These are phyloP conservation scores for Carex cristatella DNA, from an alignment of 176 grass and related monocot species.

Conservation along the genomic window DNA sequence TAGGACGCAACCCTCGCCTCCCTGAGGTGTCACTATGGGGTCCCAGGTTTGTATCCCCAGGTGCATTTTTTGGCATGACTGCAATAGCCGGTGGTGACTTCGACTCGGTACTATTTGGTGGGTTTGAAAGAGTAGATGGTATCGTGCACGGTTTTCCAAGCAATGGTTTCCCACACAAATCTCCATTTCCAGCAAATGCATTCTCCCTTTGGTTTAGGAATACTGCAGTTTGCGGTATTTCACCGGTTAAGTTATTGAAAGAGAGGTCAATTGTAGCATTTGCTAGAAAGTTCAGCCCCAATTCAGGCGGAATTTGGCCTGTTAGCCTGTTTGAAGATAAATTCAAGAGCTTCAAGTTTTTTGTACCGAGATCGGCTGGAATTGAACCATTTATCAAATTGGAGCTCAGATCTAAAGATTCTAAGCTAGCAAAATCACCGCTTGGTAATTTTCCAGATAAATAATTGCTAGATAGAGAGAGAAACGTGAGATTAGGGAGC, in stretches of 20 bases:
- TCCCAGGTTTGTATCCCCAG: slow-evolving; percentile 8
- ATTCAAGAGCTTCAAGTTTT: slow-evolving; percentile 41
- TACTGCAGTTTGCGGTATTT: slow-evolving; percentile 39
- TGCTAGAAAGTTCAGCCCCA: slow-evolving; percentile 31
- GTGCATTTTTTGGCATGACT: slow-evolving; percentile 64
- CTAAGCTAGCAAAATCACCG: slow-evolving; percentile 36
- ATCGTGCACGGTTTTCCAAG: slow-evolving; percentile 50
- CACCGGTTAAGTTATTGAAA: slow-evolving; percentile 71
- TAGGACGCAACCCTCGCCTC: slow-evolving; percentile 33
- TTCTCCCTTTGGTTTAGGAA: slow-evolving; percentile 44
- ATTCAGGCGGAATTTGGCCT: slow-evolving; percentile 39
- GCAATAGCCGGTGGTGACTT: slow-evolving; percentile 83
- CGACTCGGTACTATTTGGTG: slow-evolving; percentile 51
- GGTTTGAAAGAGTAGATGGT: slow-evolving; percentile 63
- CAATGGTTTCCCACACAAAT: slow-evolving; percentile 58
- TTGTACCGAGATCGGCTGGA: slow-evolving; percentile 50
- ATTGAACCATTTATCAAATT: slow-evolving; percentile 61
- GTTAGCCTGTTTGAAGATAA: slow-evolving; percentile 61
- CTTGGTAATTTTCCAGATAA: slow-evolving; percentile 46
- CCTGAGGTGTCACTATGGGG: not conserved
- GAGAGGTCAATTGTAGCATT: slow-evolving; percentile 70
- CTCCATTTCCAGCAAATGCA: slow-evolving; percentile 67
- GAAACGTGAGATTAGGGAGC: slow-evolving; percentile 41
- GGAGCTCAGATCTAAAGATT: slow-evolving; percentile 63
- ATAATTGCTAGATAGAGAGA: slow-evolving; percentile 57